Conservation (phyloP, 768 basidiomycete species). For the Pulveroboletus sp. region DNA sequence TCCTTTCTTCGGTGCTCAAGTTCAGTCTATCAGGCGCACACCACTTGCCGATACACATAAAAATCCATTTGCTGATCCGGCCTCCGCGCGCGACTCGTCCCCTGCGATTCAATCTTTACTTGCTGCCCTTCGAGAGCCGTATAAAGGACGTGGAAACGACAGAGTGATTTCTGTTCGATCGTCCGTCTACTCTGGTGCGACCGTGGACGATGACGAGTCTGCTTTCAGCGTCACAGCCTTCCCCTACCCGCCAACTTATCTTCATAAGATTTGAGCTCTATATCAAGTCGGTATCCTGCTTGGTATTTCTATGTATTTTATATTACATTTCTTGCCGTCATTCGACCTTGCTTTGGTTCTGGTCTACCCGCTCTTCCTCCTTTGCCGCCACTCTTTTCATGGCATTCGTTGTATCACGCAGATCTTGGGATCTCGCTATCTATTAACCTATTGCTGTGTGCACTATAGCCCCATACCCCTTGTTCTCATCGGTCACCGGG, state of each 20-base stretch:
- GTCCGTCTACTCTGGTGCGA: conserved; percentile 33
- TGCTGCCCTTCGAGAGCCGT: conserved; percentile 54
- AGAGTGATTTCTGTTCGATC: conserved; percentile 59
- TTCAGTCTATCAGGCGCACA: conserved; percentile 28
- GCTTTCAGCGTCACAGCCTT: conserved; percentile 25
- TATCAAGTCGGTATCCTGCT: background rate
- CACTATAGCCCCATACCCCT: background rate
- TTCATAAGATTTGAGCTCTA: background rate
- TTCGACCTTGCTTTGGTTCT: conserved; percentile 7
- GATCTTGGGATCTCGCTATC: background rate
- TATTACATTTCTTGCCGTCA: conserved; percentile 4
- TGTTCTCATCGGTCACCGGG: conserved; percentile 5
- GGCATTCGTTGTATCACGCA: background rate
- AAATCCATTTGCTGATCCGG: conserved; percentile 43
- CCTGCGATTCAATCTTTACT: conserved; percentile 57
- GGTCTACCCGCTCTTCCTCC: conserved; percentile 7
- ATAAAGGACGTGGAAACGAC: conserved; percentile 42
- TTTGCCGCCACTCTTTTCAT: conserved; percentile 14
- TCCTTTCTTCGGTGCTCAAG: conserved; percentile 40
- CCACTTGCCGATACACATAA: conserved; percentile 10
- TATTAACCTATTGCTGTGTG: conserved; percentile 7
- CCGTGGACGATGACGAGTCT: conserved; percentile 24
- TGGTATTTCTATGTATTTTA: conserved; percentile 14
- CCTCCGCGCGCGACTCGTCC: conserved; percentile 20
- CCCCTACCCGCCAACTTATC: conserved; percentile 27